Conservation (phyloP, 2,329 filamentous ascomycete genomes). For the Bipolaris gigantea region DNA sequence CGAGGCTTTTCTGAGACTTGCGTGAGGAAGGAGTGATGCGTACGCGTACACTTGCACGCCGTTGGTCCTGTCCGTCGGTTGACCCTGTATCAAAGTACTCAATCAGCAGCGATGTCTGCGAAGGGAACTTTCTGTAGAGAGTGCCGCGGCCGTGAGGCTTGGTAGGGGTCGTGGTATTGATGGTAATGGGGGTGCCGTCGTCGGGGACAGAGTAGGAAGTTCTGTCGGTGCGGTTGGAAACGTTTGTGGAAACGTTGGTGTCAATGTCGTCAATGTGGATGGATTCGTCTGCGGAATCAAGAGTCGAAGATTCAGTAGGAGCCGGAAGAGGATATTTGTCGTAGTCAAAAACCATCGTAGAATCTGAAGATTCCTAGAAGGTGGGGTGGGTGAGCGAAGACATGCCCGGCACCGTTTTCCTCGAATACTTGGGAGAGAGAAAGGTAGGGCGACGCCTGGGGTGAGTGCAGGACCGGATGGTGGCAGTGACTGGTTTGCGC, state of each 20-base stretch:
- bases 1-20: slow-evolving; percentile 51
- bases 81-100: slow-evolving; percentile 92
- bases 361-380: slow-evolving; percentile 37
- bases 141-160: slow-evolving; percentile 58
- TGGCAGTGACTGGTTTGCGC: slow-evolving; percentile 33
- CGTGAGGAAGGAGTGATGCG: slow-evolving; percentile 72
- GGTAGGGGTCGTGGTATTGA: slow-evolving; percentile 73
- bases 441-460: slow-evolving; percentile 3
- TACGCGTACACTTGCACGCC: slow-evolving; percentile 79
- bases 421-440: slow-evolving; percentile 10
- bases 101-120: slow-evolving; percentile 88
- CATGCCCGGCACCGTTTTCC: slow-evolving; percentile 33
- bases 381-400: slow-evolving; percentile 28
- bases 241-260: slow-evolving; percentile 70
- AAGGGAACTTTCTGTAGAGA: slow-evolving; percentile 59
- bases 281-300: slow-evolving; percentile 60
- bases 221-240: slow-evolving; percentile 68
- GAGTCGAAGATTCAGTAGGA: slow-evolving; percentile 72
- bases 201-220: slow-evolving; percentile 80
- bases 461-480: slow-evolving; percentile 18
- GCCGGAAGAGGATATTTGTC: slow-evolving; percentile 69
- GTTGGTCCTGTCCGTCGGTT: slow-evolving; percentile 60
- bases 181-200: slow-evolving; percentile 89
- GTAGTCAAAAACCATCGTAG: slow-evolving; percentile 50
- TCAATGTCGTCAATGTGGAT: slow-evolving; percentile 56